Evolutionary conservation across 2,329 filamentous ascomycete genomes (phyloP).

Genomic region (Endoconidiophora laricicola): DNA sequence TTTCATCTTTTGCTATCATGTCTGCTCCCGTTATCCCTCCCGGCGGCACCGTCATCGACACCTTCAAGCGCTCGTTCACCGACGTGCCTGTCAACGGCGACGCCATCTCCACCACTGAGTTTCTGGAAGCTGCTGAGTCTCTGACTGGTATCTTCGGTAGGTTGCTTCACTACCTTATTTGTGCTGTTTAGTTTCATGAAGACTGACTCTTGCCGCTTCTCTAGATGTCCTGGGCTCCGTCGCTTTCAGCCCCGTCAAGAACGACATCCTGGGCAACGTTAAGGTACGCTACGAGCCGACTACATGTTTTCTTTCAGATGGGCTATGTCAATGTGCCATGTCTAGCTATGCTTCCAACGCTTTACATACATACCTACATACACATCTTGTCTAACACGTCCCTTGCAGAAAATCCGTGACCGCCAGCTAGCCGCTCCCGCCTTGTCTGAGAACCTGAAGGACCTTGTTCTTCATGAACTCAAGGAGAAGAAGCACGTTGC

Average conservation of each 20-base stretch:
- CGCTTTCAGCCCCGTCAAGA: conserved; percentile 82
- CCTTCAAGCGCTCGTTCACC: conserved; percentile 66
- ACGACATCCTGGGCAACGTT: conserved; percentile 79
- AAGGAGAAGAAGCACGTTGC: conserved; percentile 79
- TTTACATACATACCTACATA: conserved; percentile 11
- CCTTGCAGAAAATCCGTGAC: conserved; percentile 65
- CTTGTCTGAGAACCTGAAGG: conserved; percentile 72
- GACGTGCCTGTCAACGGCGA: conserved; percentile 61
- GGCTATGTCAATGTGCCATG: neutral
- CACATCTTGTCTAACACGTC: neutral
- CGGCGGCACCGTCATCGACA: conserved; percentile 70
- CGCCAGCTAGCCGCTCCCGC: conserved; percentile 61
- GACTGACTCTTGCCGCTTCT: conserved; percentile 3
- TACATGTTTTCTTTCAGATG: neutral
- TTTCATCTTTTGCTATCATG: conserved; percentile 24
- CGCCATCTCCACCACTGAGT: conserved; percentile 66
- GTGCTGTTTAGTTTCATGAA: neutral
- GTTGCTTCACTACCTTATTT: conserved; percentile 1
- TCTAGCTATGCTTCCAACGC: neutral
- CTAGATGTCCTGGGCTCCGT: conserved; percentile 47
- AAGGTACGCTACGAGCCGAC: conserved; percentile 39
- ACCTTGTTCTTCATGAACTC: conserved; percentile 71
- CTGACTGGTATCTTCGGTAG: conserved; percentile 74
- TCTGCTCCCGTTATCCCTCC: conserved; percentile 33
- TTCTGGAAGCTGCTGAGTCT: conserved; percentile 80